Conservation (phyloP, 1,284 basidiomycete species). For the Apiotrichum brassicae region DNA sequence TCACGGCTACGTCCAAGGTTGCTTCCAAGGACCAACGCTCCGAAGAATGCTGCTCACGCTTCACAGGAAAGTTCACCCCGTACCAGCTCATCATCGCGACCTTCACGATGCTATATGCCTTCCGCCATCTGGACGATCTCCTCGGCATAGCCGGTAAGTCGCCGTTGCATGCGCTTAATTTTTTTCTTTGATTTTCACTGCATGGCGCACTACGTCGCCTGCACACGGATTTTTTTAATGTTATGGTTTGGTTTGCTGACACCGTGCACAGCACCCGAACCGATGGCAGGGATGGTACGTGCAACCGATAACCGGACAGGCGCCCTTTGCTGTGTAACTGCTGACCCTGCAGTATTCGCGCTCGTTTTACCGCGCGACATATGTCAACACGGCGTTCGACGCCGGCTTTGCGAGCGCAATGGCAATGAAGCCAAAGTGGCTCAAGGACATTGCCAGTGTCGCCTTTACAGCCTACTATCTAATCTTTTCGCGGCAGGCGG, state of each 20-base stretch:
- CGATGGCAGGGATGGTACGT: conserved; percentile 73
- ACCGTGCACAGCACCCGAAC: conserved; percentile 70
- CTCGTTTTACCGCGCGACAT: conserved; percentile 94
- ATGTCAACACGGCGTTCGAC: conserved; percentile 89
- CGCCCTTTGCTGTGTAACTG: background rate
- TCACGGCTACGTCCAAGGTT: too few relatives aligned
- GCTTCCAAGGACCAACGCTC: too few relatives aligned
- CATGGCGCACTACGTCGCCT: too few relatives aligned
- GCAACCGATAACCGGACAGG: too few relatives aligned
- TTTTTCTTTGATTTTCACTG: too few relatives aligned
- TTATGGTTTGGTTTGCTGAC: too few relatives aligned
- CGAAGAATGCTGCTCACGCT: conserved; percentile 1
- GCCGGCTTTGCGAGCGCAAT: conserved; percentile 95
- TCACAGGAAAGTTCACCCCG: conserved; percentile 74
- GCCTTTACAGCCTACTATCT: conserved; percentile 87
- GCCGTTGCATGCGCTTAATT: background rate
- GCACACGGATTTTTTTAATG: too few relatives aligned
- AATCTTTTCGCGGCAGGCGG: conserved; percentile 85
- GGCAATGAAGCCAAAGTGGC: conserved; percentile 85
- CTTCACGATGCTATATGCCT: conserved; percentile 74
- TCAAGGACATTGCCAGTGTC: conserved; percentile 76
- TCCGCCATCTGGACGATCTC: conserved; percentile 80
- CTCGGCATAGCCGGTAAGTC: conserved; percentile 71
- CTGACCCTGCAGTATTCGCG: conserved; percentile 66
- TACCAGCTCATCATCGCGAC: conserved; percentile 89